These are phyloP conservation scores for Mesembryanthemum crystallinum DNA, from an alignment of 148 eudicot species.

Conservation along the genomic window DNA sequence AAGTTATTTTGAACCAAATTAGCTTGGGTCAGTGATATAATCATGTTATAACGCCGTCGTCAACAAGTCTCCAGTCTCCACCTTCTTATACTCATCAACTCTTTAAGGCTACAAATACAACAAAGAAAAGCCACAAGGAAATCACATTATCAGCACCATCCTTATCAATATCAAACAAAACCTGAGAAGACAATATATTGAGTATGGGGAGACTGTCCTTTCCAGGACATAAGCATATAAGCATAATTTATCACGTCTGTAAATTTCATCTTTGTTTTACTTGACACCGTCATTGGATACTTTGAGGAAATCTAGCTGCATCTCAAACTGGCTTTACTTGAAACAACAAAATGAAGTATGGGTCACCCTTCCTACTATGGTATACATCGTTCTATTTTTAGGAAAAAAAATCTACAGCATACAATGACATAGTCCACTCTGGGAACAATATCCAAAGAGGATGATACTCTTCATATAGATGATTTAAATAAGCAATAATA, in stretches of 20 bases:
- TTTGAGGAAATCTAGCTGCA: no score
- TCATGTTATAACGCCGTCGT: not conserved
- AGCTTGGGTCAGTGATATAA: not conserved
- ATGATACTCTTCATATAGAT: slow-evolving; percentile 9
- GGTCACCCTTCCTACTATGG: slow-evolving; percentile 1
- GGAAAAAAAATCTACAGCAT: slow-evolving; percentile 6
- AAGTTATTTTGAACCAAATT: not conserved
- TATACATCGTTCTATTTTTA: slow-evolving; percentile 1
- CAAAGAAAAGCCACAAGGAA: slow-evolving; percentile 1
- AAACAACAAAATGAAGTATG: not conserved
- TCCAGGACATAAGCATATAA: not conserved
- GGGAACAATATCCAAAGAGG: slow-evolving; percentile 10
- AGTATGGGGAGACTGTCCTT: not conserved
- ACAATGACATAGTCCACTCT: not conserved
- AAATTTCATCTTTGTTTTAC: not conserved
- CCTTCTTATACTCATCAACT: slow-evolving; percentile 5
- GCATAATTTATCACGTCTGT: not conserved
- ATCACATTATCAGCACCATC: slow-evolving; percentile 1
- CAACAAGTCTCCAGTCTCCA: not conserved
- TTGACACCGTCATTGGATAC: no score
- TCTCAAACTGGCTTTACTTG: not conserved
- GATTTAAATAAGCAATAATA: not conserved
- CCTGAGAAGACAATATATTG: not conserved
- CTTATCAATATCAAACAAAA: slow-evolving; percentile 12
- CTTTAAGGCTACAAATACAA: not conserved